These are phyloP conservation scores for Geotrichum ghanense DNA, from an alignment of 805 yeast species.

Conservation along the genomic window DNA sequence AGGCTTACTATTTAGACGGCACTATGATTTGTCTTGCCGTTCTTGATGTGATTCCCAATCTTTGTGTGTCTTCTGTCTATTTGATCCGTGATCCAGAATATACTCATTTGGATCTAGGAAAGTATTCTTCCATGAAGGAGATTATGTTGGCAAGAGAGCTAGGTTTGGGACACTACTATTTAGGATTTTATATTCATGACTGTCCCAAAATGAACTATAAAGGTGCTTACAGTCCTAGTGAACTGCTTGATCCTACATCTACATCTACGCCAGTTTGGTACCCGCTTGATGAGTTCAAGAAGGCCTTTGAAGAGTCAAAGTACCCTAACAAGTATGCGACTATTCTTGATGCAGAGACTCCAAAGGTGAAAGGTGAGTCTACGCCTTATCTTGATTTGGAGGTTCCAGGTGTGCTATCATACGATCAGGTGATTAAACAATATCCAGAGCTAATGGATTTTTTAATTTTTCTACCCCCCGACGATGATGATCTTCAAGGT, in stretches of 20 bases:
- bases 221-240: constrained; percentile 38
- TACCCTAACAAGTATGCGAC: neutral
- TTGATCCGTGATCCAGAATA: constrained; percentile 82
- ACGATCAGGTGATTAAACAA: neutral
- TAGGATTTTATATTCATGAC: constrained; percentile 73
- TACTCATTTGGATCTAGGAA: constrained; percentile 61
- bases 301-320: neutral
- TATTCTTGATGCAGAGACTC: neutral
- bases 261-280: constrained; percentile 1
- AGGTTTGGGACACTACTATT: constrained; percentile 46
- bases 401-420: neutral
- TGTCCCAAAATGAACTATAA: constrained; percentile 80
- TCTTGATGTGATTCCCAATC: constrained; percentile 62
- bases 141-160: constrained; percentile 40
- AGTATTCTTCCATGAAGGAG: constrained; percentile 65
- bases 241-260: constrained; percentile 24
- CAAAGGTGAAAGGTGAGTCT: neutral
- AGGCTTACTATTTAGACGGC: constrained; percentile 56
- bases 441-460: neutral
- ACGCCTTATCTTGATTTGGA: neutral
- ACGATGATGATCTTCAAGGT: neutral
- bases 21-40: constrained; percentile 66
- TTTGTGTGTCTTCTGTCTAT: constrained; percentile 65
- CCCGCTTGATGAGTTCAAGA: neutral
- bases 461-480: neutral